Base-by-base conservation (phyloP, 2,329 filamentous ascomycete genomes). In the Clarireedia paspali region DNA sequence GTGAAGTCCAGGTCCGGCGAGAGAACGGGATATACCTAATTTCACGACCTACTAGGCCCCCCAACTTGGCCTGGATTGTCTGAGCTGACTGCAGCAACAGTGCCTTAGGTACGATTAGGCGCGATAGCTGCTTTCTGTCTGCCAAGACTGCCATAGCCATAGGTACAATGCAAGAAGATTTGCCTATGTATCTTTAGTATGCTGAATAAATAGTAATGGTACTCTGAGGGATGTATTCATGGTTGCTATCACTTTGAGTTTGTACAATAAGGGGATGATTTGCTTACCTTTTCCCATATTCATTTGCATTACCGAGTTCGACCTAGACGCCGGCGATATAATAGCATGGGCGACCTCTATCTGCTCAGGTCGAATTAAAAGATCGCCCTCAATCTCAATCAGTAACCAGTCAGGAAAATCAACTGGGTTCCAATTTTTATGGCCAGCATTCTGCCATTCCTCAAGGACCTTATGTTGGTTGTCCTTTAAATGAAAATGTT, bases 281-380 rank as follows among this genome's bases (percentile, higher is more conserved):
- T 34, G 10, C 66, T 84, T 84, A 71, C 78, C 78, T 70, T 84
- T 76, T 0, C 84, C 84, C 83, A 87, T 87, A 58, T 85, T 82
- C 68, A 87, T 76, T 59, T 34, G 30, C 30, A 34, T 34, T 34
- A 34, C 30, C 30, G 30, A 34, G 30, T 34, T 34, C 4, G 30
- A 60, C 0, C 71, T 70, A 0, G 78, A 80, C 0, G 62, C 55
- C 0, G 84, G 84, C 0, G 69, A 69, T 1, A 84, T 82, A 17
- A 81, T 88, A 0, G 81, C 79, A 1, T 71, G 61, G 0, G 85
- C 84, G 6, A 89, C 83, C 4, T 82, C 74, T 0, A 85, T 73
- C 60, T 89, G 85, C 2, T 79, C 77, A 0, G 74, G 71, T 0
- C 85, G 77, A 52, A 89, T 82, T 27, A 84, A 71, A 2, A 89